Evolutionary conservation across 805 yeast genomes (phyloP).

Genomic region (Starmerella cellae): DNA sequence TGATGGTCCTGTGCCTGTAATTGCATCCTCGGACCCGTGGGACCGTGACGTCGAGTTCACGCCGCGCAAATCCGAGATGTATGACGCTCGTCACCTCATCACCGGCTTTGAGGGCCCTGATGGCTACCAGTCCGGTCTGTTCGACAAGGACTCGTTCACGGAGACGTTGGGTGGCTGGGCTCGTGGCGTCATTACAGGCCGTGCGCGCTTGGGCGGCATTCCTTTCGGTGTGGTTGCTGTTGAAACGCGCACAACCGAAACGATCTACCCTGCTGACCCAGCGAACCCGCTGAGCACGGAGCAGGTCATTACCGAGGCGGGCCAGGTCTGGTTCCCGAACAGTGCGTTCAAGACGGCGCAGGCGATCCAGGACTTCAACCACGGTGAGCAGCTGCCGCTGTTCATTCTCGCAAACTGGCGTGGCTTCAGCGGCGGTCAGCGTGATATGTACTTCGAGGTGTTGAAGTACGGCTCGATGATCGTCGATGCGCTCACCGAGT

Average conservation of each 20-base stretch:
- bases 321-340: constrained; percentile 99
- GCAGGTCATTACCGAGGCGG: constrained; percentile 80
- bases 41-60: constrained; percentile 77
- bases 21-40: constrained; percentile 71
- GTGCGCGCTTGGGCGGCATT: constrained; percentile 97
- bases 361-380: constrained; percentile 92
- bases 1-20: constrained; percentile 67
- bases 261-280: constrained; percentile 91
- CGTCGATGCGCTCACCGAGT: constrained; percentile 92
- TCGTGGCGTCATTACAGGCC: constrained; percentile 93
- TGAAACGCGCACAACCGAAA: constrained; percentile 81
- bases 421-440: constrained; percentile 99
- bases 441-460: constrained; percentile 98
- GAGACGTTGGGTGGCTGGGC: constrained; percentile 99
- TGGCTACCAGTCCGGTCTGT: constrained; percentile 77
- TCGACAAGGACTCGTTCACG: constrained; percentile 85
- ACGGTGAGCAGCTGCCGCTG: constrained; percentile 95
- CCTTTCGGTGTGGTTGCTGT: constrained; percentile 98
- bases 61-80: constrained; percentile 60
- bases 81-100: constrained; percentile 91
- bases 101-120: constrained; percentile 61
- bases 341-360: constrained; percentile 98
- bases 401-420: constrained; percentile 99
- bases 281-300: constrained; percentile 95
- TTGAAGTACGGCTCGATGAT: constrained; percentile 92